phyloP scores from a whole-genome alignment of 2,329 filamentous ascomycete genomes.

The Exserohilum rostratum region DNA sequence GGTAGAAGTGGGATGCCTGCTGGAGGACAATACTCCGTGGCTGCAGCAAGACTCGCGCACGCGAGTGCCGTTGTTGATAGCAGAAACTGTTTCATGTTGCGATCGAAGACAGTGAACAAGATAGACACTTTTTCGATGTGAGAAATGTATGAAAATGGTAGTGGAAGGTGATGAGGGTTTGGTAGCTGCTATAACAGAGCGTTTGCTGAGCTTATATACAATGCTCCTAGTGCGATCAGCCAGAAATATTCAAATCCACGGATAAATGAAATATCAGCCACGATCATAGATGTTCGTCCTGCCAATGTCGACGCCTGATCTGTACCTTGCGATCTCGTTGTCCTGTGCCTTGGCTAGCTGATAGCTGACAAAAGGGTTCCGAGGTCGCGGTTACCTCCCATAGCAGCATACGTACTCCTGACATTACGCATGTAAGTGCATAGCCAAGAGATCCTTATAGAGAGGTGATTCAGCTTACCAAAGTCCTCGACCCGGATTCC shows the following conservation, averaged over 20 bases:
- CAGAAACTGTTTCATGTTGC: background rate
- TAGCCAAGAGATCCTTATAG: background rate
- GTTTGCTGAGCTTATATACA: background rate
- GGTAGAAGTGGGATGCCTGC: background rate
- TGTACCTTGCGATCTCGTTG: background rate
- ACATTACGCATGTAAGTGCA: background rate
- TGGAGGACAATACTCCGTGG: background rate
- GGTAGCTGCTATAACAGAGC: background rate
- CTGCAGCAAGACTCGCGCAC: background rate
- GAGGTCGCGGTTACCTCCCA: background rate
- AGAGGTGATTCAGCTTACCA: background rate
- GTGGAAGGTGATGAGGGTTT: background rate
- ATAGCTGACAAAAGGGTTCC: background rate
- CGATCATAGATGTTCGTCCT: background rate
- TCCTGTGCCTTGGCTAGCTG: background rate
- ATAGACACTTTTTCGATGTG: background rate
- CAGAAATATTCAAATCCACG: background rate
- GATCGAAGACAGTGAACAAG: background rate
- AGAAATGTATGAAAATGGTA: background rate
- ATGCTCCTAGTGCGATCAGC: background rate
- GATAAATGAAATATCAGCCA: background rate
- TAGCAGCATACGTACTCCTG: background rate
- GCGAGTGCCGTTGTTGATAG: background rate
- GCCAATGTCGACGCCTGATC: background rate
- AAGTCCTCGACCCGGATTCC: background rate